These are phyloP conservation scores for Furcasterigmium furcatum DNA, from an alignment of 2,329 filamentous ascomycete genomes.

Conservation along the genomic window DNA sequence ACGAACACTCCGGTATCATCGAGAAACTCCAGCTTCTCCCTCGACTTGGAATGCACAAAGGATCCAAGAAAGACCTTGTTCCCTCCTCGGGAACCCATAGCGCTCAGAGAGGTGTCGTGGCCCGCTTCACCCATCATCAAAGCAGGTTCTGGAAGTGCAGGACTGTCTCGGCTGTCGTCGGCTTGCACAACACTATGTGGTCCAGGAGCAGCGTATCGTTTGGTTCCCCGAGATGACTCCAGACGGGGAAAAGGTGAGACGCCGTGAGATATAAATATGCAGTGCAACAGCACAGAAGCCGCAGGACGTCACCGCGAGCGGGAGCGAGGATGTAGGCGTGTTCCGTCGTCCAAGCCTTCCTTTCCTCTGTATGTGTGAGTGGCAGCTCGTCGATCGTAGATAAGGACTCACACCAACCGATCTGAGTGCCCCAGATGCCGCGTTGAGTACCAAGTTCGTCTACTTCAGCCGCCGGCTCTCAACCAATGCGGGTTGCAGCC, in stretches of 20 bases:
- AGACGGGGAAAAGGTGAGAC: not conserved
- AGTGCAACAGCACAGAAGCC: constrained; percentile 1
- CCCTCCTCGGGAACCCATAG: not conserved
- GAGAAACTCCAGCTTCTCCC: constrained; percentile 46
- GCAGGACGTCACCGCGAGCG: no score
- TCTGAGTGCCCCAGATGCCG: no score
- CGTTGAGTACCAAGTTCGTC: no score
- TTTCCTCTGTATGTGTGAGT: no score
- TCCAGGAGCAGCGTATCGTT: no score
- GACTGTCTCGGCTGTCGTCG: not conserved
- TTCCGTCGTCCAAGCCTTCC: no score
- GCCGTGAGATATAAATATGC: constrained; percentile 5
- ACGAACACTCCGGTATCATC: constrained; percentile 49
- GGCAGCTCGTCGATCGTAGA: no score
- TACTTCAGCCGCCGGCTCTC: no score
- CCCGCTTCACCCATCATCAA: constrained; percentile 1
- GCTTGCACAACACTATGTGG: no score
- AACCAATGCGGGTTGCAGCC: not conserved
- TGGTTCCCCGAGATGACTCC: no score
- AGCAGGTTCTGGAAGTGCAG: not conserved
- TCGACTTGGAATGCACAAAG: constrained; percentile 50
- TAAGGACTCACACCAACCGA: no score
- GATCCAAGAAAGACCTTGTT: constrained; percentile 51
- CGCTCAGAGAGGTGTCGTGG: not conserved
- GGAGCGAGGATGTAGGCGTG: no score